Percentiles rank a stretch among this genome's conserved stretches.
Evolutionary conservation across 441 rosid genomes (phyloP).

Genomic region (Euphorbia schlechtendalii): DNA sequence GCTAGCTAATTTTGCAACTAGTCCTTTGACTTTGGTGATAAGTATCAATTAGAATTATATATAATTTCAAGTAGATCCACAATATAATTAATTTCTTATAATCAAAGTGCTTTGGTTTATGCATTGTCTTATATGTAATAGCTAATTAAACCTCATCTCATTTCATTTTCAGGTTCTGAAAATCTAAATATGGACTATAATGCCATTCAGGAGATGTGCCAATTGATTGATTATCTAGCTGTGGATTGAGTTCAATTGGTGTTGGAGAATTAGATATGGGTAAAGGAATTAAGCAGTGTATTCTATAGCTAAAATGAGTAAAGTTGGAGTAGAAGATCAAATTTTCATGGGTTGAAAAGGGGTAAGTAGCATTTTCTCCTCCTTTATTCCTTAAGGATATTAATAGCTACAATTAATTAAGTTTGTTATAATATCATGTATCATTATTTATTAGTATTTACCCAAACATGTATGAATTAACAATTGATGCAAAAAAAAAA

Average conservation of each 20-base stretch:
- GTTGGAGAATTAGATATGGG: constrained; percentile 2
- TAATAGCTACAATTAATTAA: constrained; percentile 6
- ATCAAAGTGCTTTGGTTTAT: constrained; percentile 11
- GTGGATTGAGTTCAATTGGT: constrained; percentile 13
- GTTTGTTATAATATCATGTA: constrained; percentile 12
- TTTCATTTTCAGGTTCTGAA: constrained; percentile 23
- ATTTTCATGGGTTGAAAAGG: constrained; percentile 7
- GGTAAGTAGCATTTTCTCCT: constrained; percentile 26
- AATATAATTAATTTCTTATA: constrained; percentile 2
- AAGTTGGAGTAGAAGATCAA: constrained; percentile 18
- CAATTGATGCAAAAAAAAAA: neutral
- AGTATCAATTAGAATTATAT: neutral
- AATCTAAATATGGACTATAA: neutral
- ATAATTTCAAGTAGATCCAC: neutral
- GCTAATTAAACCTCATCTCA: neutral
- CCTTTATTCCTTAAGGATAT: constrained; percentile 6
- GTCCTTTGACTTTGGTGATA: neutral
- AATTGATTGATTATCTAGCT: constrained; percentile 4
- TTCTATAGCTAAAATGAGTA: constrained; percentile 18
- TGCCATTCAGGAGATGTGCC: constrained; percentile 14
- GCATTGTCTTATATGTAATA: neutral
- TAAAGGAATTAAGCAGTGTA: constrained; percentile 13
- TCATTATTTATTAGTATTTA: neutral
- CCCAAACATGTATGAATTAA: neutral
- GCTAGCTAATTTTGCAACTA: neutral